Conservation (phyloP, 768 basidiomycete species). For the Leccinum ochraceum region DNA sequence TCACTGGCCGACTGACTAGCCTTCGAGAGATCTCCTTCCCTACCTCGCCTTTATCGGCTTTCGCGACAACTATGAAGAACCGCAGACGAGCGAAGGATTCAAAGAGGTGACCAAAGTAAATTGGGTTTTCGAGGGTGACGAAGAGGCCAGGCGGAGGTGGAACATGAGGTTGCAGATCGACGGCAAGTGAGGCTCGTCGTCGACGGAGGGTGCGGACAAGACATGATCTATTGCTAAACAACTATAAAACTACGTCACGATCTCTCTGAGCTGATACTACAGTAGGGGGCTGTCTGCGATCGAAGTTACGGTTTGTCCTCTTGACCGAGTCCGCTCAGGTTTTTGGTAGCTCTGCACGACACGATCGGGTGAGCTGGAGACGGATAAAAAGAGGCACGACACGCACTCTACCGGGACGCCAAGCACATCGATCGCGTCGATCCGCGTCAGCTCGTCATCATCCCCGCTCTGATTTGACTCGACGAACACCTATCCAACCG, state of each 20-base stretch:
- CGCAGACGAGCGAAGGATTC: conserved; percentile 70
- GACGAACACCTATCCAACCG: conserved; percentile 58
- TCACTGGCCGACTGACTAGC: conserved; percentile 29
- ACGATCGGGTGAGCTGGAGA: conserved; percentile 2
- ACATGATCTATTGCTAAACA: conserved; percentile 8
- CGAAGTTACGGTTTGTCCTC: conserved; percentile 28
- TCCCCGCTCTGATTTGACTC: conserved; percentile 62
- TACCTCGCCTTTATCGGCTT: conserved; percentile 61
- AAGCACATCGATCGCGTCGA: conserved; percentile 66
- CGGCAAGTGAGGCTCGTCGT: conserved; percentile 48
- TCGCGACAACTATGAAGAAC: conserved; percentile 64
- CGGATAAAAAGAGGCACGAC: background rate
- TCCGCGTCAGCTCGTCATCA: conserved; percentile 54
- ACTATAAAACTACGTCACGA: conserved; percentile 1
- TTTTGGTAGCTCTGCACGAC: conserved; percentile 37
- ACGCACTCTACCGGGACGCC: conserved; percentile 61
- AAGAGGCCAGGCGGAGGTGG: conserved; percentile 73
- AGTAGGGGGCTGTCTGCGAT: background rate
- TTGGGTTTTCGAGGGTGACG: conserved; percentile 77
- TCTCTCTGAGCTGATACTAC: conserved; percentile 1
- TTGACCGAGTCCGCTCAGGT: conserved; percentile 39
- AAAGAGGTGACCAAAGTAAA: conserved; percentile 73
- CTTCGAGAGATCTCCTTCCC: conserved; percentile 54
- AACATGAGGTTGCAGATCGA: conserved; percentile 84
- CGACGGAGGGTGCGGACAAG: background rate